Evolutionary conservation across 2,329 filamentous ascomycete genomes (phyloP), one percentile per base, ranked within the genome.

Genomic region (Neoarthrinium moseri): DNA sequence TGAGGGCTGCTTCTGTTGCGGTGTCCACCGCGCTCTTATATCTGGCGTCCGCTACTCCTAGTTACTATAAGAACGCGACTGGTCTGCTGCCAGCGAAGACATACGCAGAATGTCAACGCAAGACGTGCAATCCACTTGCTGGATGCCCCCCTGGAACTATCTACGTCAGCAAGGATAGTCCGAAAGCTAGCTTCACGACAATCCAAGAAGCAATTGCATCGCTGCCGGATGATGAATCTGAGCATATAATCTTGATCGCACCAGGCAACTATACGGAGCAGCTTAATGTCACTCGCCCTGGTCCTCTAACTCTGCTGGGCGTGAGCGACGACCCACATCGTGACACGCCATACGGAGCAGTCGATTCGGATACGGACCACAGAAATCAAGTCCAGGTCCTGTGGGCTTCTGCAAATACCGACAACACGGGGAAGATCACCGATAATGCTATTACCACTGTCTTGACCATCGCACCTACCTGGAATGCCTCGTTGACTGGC

Each of bases 381-480:
- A 78, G 80, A 52, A 75, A 75, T 45, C 66, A 65, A 0, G 82
- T 85, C 15, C 80, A 77, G 38, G 66, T 86, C 12, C 73, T 76
- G 54, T 85, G 77, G 75, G 72, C 74, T 39, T 69, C 75, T 3
- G 81, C 81, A 1, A 82, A 76, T 20, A 72, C 68, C 49, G 74
- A 70, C 50, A 59, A 51, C 17, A 56, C 56, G 3, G 59, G 48
- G 20, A 53, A 64, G 29, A 68, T 69, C 50, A 56, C 72, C 32
- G 83, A 86, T 60, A 86, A 87, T 52, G 81, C 78, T 2, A 83
- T 72, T 51, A 86, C 81, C 1, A 75, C 76, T 23, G 78, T 80
- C 0, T 60, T 87, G 43, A 83, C 82, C 0, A 73, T 87, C 5
- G 80, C 81, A 0, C 83, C 84, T 0, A 86, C 74, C 1, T 70